These are phyloP conservation scores for Vigna trinervia DNA, from an alignment of 306 rosid genomes.

Conservation along the genomic window DNA sequence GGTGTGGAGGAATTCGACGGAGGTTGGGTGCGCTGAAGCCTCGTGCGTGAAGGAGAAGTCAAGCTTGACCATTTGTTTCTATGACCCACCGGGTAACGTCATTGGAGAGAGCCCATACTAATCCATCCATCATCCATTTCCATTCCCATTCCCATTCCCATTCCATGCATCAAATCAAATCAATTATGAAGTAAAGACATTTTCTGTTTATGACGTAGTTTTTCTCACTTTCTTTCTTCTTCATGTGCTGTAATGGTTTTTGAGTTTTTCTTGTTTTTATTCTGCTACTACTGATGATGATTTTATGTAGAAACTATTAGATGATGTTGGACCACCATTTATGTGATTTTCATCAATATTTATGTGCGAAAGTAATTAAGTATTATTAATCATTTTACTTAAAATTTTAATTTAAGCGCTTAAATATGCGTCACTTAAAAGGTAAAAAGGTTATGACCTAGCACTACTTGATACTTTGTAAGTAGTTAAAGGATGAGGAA, in stretches of 20 bases:
- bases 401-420: too few species aligned
- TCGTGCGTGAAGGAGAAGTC: slow-evolving; percentile 59
- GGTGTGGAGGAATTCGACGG: slow-evolving; percentile 74
- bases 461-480: too few species aligned
- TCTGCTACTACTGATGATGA: background rate
- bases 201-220: background rate
- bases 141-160: too few species aligned
- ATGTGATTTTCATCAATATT: too few species aligned
- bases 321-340: too few species aligned
- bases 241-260: too few species aligned
- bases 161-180: background rate
- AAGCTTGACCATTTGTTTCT: slow-evolving; percentile 73
- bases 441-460: too few species aligned
- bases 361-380: too few species aligned
- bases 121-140: background rate
- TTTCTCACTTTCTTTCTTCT: background rate
- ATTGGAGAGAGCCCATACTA: slow-evolving; percentile 77
- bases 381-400: too few species aligned
- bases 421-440: too few species aligned
- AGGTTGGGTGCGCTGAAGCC: slow-evolving; percentile 74
- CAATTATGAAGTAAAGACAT: too few species aligned
- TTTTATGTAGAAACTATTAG: background rate
- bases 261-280: too few species aligned
- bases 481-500: background rate
- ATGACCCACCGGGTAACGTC: slow-evolving; percentile 77